Base-by-base conservation (phyloP, 306 rosid genomes). In the Lathyrus oleraceus region DNA sequence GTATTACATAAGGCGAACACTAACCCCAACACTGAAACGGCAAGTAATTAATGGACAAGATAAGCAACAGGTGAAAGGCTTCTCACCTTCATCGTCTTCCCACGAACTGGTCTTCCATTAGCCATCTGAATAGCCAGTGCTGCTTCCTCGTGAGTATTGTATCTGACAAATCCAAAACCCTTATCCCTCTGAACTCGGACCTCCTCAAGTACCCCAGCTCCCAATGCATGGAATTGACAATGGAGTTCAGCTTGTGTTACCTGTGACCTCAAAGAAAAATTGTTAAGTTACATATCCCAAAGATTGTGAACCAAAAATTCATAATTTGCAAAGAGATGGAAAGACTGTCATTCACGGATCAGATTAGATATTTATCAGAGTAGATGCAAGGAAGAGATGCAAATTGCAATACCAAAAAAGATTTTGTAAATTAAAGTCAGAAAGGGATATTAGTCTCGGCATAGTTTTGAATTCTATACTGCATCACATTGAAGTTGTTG, bases 161-260 rank as follows among this genome's bases (percentile, higher is more conserved):
- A 85, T 71, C 89, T 85, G 47, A 85, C 83, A 85, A 85, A 85
- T 67, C 89, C 89, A 82, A 85, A 85, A 62, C 89, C 87, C 69
- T 85, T 85, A 63, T 82, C 89, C 81, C 89, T 79, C 78, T 85
- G 89, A 76, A 85, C 64, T 61, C 89, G 86, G 19, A 85, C 89
- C 74, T 85, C 89, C 80, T 85, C 89, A 66, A 85, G 78, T 36
- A 79, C 79, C 69, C 89, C 89, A 74, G 87, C 87, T 19, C 87
- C 87, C 56, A 85, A 79, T 70, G 75, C 73, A 43, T 85, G 89
- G 63, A 85, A 85, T 64, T 82, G 85, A 62, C 76, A 79, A 61
- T 85, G 89, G 69, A 85, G 83, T 76, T 85, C 89, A 77, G 82
- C 72, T 71, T 85, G 87, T 28, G 89, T 79, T 62, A 82, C 87